Evolutionary conservation across 495 filamentous ascomycete species (phyloP).

Genomic region (Lasiosphaeris hirsuta): DNA sequence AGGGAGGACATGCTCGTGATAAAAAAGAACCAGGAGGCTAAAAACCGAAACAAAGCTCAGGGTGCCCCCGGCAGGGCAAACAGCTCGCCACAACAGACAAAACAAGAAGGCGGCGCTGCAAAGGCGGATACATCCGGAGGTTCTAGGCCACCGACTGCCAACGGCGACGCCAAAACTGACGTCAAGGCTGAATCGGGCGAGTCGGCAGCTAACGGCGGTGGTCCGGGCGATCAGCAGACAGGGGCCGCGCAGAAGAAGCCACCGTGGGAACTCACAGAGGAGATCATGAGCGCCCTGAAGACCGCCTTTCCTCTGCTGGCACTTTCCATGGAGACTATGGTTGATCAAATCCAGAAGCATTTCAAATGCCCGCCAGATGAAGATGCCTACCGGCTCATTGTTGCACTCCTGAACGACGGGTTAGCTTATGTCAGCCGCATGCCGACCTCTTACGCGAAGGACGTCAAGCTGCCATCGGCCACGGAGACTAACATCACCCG

Average conservation of each 20-base stretch:
- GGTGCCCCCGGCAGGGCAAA: slow-evolving; percentile 30
- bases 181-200: slow-evolving; percentile 42
- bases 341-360: slow-evolving; percentile 95
- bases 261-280: slow-evolving; percentile 93
- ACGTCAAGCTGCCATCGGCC: slow-evolving; percentile 81
- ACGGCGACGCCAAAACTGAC: slow-evolving; percentile 46
- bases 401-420: slow-evolving; percentile 92
- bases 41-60: slow-evolving; percentile 43
- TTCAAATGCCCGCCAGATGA: slow-evolving; percentile 99
- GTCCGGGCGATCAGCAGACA: slow-evolving; percentile 32
- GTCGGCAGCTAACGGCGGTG: slow-evolving; percentile 22
- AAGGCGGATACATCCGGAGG: slow-evolving; percentile 20
- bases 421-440: slow-evolving; percentile 82
- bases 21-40: slow-evolving; percentile 81
- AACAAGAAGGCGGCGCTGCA: slow-evolving; percentile 36
- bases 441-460: slow-evolving; percentile 79
- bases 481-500: slow-evolving; percentile 95
- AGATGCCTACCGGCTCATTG: slow-evolving; percentile 96
- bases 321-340: slow-evolving; percentile 98
- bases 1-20: slow-evolving; percentile 92
- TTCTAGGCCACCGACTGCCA: slow-evolving; percentile 49
- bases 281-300: slow-evolving; percentile 90
- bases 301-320: slow-evolving; percentile 94
- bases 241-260: slow-evolving; percentile 58
- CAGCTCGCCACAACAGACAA: slow-evolving; percentile 43